A percentile compares a stretch with the other conserved stretches of the same genome.
Evolutionary conservation across 2,329 filamentous ascomycete species (phyloP).

Genomic region (Trichophyton simii): DNA sequence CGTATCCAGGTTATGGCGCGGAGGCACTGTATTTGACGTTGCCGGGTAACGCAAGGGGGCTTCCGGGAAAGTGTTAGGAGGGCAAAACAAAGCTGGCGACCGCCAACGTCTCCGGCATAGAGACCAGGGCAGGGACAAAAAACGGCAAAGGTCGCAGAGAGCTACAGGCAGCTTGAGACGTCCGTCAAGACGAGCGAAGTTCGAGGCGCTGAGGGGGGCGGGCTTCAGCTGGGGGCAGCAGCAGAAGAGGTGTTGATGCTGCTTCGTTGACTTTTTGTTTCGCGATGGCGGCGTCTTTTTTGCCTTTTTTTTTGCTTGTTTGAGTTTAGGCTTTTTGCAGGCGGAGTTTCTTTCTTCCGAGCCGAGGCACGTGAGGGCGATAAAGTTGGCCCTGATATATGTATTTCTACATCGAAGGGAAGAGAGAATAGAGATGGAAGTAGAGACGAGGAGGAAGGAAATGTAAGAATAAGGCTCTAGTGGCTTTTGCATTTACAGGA

Average conservation of each 20-base stretch:
- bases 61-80: neutral
- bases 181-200: neutral
- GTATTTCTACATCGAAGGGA: neutral
- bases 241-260: neutral
- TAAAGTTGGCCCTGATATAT: no score
- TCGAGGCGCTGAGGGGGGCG: neutral
- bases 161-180: neutral
- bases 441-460: neutral
- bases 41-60: neutral
- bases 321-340: neutral
- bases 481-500: constrained; percentile 2
- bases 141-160: neutral
- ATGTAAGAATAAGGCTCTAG: neutral
- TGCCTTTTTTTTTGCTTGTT: neutral
- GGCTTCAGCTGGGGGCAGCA: neutral
- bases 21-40: neutral
- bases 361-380: neutral
- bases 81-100: neutral
- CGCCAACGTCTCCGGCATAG: neutral
- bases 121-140: neutral
- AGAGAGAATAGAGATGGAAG: neutral
- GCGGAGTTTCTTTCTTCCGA: neutral
- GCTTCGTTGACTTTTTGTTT: neutral
- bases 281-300: neutral
- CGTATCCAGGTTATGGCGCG: constrained; percentile 14